Base-by-base conservation (phyloP, 2,329 filamentous ascomycete genomes). In the Spiromastix sp. region DNA sequence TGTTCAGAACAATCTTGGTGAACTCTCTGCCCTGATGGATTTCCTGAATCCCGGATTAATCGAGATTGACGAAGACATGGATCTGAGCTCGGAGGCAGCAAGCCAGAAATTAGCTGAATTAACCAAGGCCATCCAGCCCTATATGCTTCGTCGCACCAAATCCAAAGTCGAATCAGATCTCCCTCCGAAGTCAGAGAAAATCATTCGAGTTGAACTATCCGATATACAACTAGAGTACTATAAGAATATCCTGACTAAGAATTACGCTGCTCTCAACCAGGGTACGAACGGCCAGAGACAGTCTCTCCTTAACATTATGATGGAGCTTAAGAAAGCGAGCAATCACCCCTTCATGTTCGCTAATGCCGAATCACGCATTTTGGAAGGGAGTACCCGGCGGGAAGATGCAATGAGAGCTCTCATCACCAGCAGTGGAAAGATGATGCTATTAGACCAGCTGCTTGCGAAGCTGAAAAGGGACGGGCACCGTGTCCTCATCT, bases 281-380 rank as follows among this genome's bases (percentile, higher is more conserved):
- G 89, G 86, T 30, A 79, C 81, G 29, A 85, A 77, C 41, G 91
- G 89, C 4, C 85, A 93, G 57, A 96, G 94, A 60, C 89, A 93
- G 47, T 96, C 89, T 0, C 66, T 98, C 10, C 67, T 98, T 44
- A 98, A 98, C 60, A 91, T 98, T 56, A 95, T 98, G 77, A 98
- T 98, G 91, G 91, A 98, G 59, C 62, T 98, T 51, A 98, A 98
- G 68, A 98, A 98, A 61, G 86, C 91, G 56, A 96, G 89, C 64
- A 98, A 98, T 52, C 91, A 98, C 54, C 89, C 91, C 1, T 93
- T 95, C 64, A 93, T 98, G 80, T 96, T 98, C 49, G 81, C 84
- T 2, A 87, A 86, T 43, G 89, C 86, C 2, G 91, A 98, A 55
- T 84, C 93, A 39, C 84, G 82, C 47, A 84, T 96, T 9, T 63